A percentile compares a stretch with the other conserved stretches of the same genome.
phyloP scores from a whole-genome alignment of 139 green algal genomes.

The Chlorella sp. region DNA sequence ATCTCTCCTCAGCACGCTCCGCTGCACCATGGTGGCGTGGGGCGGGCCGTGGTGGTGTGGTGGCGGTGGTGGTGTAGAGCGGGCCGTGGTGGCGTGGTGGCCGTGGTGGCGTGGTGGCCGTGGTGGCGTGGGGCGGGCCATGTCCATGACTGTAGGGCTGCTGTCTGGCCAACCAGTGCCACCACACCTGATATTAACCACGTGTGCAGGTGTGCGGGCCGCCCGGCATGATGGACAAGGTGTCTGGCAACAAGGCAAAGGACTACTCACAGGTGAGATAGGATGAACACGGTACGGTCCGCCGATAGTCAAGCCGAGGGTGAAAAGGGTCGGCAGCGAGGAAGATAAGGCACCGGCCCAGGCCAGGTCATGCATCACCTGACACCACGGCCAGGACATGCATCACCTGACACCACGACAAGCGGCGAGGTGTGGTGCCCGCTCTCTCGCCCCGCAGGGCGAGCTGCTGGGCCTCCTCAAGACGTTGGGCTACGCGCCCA shows the following conservation, averaged over 20 bases:
- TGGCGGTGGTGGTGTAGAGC: not conserved
- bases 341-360: too few species aligned
- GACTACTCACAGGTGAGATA: constrained; percentile 27
- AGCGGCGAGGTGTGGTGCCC: not conserved
- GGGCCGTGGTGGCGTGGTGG: not conserved
- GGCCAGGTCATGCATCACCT: not conserved
- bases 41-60: too few species aligned
- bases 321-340: not conserved
- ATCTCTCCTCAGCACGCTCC: not conserved
- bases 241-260: constrained; percentile 43
- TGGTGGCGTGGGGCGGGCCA: not conserved
- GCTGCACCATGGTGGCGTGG: too few species aligned
- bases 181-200: not conserved
- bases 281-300: not conserved
- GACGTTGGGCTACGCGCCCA: not conserved
- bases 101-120: not conserved
- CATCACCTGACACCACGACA: not conserved
- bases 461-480: not conserved
- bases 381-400: not conserved
- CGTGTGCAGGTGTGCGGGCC: constrained; percentile 19
- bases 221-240: constrained; percentile 49
- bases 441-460: not conserved
- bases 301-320: not conserved
- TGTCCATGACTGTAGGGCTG: not conserved
- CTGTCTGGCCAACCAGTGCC: not conserved